phyloP scores from a whole-genome alignment of 2,329 filamentous ascomycete species.

The Cladophialophora psammophila region DNA sequence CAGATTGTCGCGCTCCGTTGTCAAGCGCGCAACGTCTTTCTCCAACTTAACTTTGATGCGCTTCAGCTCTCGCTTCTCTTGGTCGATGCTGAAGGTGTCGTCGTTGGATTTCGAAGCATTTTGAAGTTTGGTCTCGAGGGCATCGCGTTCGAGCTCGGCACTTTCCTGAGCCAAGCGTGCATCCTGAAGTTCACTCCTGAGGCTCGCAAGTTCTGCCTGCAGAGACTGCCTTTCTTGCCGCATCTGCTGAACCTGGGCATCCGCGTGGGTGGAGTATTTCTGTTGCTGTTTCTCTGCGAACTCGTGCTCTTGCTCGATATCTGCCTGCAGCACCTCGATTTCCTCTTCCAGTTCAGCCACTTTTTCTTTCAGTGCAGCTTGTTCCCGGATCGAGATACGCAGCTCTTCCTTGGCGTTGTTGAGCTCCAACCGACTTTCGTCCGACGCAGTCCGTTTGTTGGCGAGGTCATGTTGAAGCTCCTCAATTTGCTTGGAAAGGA shows the following conservation, averaged over 20 bases:
- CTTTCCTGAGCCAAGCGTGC: constrained; percentile 65
- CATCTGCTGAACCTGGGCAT: constrained; percentile 63
- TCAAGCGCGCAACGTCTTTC: constrained; percentile 69
- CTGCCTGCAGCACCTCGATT: constrained; percentile 74
- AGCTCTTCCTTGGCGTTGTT: constrained; percentile 72
- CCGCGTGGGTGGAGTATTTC: constrained; percentile 65
- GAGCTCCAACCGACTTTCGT: constrained; percentile 71
- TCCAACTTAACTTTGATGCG: constrained; percentile 73
- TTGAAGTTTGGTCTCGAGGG: constrained; percentile 68
- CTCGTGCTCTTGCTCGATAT: constrained; percentile 70
- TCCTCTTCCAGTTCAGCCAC: constrained; percentile 75
- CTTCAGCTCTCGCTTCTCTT: constrained; percentile 73
- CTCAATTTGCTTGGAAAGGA: constrained; percentile 75
- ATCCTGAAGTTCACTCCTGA: constrained; percentile 67
- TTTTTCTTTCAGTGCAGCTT: constrained; percentile 69
- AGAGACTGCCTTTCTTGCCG: constrained; percentile 68
- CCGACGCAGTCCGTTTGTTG: constrained; percentile 69
- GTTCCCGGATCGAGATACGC: constrained; percentile 70
- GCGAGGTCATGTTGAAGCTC: constrained; percentile 76
- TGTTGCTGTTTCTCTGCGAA: constrained; percentile 65
- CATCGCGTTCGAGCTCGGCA: constrained; percentile 70
- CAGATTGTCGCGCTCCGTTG: constrained; percentile 68
- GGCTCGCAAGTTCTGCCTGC: constrained; percentile 67
- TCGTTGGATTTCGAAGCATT: constrained; percentile 60
- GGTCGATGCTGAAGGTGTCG: constrained; percentile 68